Conservation (phyloP, 495 filamentous ascomycete genomes). For the Cairneyella variabilis region DNA sequence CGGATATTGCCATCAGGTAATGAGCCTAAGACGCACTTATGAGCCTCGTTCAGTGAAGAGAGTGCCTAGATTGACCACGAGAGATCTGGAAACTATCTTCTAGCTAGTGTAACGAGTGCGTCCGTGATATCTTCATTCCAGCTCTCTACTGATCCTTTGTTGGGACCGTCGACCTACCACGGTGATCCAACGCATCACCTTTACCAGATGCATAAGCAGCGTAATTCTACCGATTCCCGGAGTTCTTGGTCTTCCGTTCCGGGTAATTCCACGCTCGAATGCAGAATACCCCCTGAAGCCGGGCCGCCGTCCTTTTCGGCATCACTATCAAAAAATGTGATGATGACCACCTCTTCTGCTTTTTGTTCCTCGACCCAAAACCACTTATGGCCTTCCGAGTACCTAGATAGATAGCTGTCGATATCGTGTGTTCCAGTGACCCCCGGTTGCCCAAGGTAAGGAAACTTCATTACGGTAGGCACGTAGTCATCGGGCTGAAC, state of each 20-base stretch:
- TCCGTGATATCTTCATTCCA: too few relatives aligned
- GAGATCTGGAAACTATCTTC: too few relatives aligned
- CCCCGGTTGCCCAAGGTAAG: neutral
- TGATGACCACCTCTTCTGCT: constrained; percentile 12
- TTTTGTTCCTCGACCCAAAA: constrained; percentile 11
- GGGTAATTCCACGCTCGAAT: constrained; percentile 11
- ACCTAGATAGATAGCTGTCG: constrained; percentile 7
- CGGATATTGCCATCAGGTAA: too few relatives aligned
- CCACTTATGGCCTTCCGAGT: constrained; percentile 11
- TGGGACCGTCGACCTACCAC: too few relatives aligned
- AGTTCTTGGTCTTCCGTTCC: constrained; percentile 8
- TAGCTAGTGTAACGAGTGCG: too few relatives aligned
- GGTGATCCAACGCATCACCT: neutral
- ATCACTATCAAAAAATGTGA: constrained; percentile 10
- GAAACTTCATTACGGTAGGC: neutral
- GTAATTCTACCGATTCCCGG: constrained; percentile 5
- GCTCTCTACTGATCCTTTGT: too few relatives aligned
- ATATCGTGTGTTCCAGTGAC: constrained; percentile 2
- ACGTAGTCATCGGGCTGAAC: neutral
- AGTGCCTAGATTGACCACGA: too few relatives aligned
- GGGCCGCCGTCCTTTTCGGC: neutral
- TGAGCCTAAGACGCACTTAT: too few relatives aligned
- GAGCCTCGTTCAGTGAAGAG: too few relatives aligned
- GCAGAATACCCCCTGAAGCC: constrained; percentile 5
- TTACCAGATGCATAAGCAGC: constrained; percentile 8